Base-by-base conservation (phyloP, 768 basidiomycete genomes). In the Mycena leptocephala region DNA sequence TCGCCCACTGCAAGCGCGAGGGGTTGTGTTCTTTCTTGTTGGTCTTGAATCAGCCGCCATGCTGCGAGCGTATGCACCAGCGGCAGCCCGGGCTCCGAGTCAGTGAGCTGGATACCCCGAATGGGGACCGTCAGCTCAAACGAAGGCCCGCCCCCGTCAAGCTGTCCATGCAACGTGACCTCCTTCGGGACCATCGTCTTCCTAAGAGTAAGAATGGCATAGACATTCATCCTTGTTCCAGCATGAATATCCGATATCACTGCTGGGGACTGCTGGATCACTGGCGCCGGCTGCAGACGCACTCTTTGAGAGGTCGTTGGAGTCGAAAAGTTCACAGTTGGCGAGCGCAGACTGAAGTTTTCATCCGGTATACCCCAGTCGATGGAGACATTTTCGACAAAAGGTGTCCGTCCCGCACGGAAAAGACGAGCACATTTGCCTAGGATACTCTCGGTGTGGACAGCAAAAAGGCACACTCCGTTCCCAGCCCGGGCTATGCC, bases 21-120 rank as follows among this genome's bases (percentile, higher is more conserved):
- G n/a, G 83, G 84, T 24, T 83, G 84, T 26, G 71, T 79, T 5
- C 74, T 70, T 30, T 87, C 87, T 58, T 88, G 86, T 53, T 92
- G 80, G 22, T 91, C 91, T 77, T 87, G 87, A n/a, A 93, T 90
- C 33, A 93, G 84, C 18, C 84, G 83, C 71, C 89, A 88, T 2
- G 92, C 92, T 7, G 91, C 89, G 46, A 93, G 83, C 0, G 89
- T 87, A 78, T 93, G 93, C 32, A 93, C 80, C 20, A 89, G 82
- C 28, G 85, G 84, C 22, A 85, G 62, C 13, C 81, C 70, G 78
- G 86, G 62, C 73, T 84, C 66, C 33, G 81, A 77, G 84, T 89
- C 75, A 68, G 85, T 59, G 82, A 84, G 71, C 8, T 84, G 85
- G 26, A 85, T 83, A 3, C 75, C 79, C 26, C 78, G 75, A 26